These are phyloP conservation scores for Byssothecium circinans DNA, from an alignment of 2,329 filamentous ascomycete genomes.

Conservation along the genomic window DNA sequence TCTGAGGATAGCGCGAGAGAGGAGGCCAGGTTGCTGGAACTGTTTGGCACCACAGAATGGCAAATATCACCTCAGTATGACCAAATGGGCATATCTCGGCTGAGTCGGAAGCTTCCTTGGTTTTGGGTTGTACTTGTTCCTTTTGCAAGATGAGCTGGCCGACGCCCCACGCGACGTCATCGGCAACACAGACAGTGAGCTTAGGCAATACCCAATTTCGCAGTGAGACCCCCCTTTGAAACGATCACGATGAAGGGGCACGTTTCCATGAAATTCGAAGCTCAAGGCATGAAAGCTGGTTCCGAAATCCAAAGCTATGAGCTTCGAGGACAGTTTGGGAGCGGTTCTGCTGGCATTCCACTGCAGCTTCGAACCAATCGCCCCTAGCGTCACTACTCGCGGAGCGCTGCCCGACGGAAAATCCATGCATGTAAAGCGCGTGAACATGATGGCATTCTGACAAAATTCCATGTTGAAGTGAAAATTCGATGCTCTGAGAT, in stretches of 20 bases:
- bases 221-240: background rate
- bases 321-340: too few species aligned
- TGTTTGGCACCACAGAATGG: background rate
- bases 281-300: too few species aligned
- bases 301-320: too few species aligned
- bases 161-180: constrained; percentile 9
- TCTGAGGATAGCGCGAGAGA: background rate
- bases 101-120: constrained; percentile 10
- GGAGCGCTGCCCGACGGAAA: background rate
- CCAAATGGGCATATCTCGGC: background rate
- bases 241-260: background rate
- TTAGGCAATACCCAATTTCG: background rate
- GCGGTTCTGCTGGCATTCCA: background rate
- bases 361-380: background rate
- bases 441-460: constrained; percentile 7
- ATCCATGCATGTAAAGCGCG: background rate
- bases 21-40: background rate
- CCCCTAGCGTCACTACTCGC: background rate
- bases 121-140: constrained; percentile 1
- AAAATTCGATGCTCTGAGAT: constrained; percentile 5
- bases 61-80: constrained; percentile 2
- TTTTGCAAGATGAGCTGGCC: too few species aligned
- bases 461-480: constrained; percentile 3
- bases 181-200: constrained; percentile 4
- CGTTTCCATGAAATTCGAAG: too few species aligned